Percentiles rank a stretch among this genome's conserved stretches.
phyloP scores from a whole-genome alignment of 2,329 filamentous ascomycete species.

The Metarhizium rileyi region DNA sequence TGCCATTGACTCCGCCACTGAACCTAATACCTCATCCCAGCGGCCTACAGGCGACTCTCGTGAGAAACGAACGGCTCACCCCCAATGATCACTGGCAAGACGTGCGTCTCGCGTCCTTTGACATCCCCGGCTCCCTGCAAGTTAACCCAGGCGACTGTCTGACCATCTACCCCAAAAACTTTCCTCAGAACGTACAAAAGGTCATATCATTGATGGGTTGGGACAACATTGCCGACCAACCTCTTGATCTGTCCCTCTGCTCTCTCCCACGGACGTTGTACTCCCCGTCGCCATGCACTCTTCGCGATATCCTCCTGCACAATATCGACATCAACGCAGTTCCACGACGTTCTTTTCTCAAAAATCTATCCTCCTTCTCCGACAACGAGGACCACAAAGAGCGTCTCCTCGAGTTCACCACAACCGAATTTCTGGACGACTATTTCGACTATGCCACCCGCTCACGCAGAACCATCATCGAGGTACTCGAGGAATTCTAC shows the following conservation, averaged over 20 bases:
- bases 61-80: conserved; percentile 64
- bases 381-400: conserved; percentile 64
- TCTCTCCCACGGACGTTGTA: conserved; percentile 26
- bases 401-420: conserved; percentile 73
- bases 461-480: conserved; percentile 80
- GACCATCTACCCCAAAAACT: conserved; percentile 81
- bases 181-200: conserved; percentile 65
- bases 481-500: conserved; percentile 85
- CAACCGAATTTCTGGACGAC: conserved; percentile 74
- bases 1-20: conserved; percentile 17
- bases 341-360: conserved; percentile 78
- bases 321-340: conserved; percentile 86
- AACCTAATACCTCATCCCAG: conserved; percentile 45
- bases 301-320: conserved; percentile 68
- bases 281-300: conserved; percentile 40
- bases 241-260: conserved; percentile 42
- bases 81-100: conserved; percentile 81
- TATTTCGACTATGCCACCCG: conserved; percentile 94
- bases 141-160: conserved; percentile 68
- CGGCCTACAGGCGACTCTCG: conserved; percentile 47
- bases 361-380: conserved; percentile 67
- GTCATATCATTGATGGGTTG: conserved; percentile 75
- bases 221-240: conserved; percentile 59
- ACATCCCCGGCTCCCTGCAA: conserved; percentile 24
- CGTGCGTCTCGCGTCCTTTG: conserved; percentile 68